phyloP scores from a whole-genome alignment of 177 flowering plant genomes.

The Vitis hybrid region DNA sequence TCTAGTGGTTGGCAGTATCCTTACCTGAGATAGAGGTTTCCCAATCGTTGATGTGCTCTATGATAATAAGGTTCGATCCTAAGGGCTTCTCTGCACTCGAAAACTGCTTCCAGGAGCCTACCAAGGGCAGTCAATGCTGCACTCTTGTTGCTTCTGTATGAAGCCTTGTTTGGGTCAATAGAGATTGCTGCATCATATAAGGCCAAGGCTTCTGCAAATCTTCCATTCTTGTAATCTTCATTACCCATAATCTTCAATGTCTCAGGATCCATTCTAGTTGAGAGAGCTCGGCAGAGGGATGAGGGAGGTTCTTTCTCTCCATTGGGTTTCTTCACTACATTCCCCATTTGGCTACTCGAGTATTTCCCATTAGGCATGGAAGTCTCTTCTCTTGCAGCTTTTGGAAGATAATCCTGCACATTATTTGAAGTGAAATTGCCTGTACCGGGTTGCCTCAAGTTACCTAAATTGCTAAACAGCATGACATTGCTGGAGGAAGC shows the following conservation, averaged over 20 bases:
- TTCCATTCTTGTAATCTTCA: slow-evolving; percentile 79
- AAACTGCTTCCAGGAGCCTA: slow-evolving; percentile 69
- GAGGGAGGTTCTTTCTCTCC: slow-evolving; percentile 24
- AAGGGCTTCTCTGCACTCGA: slow-evolving; percentile 83
- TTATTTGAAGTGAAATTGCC: slow-evolving; percentile 15
- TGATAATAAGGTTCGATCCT: slow-evolving; percentile 67
- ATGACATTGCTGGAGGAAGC: slow-evolving; percentile 90
- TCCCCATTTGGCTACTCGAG: slow-evolving; percentile 39
- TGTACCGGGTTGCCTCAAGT: slow-evolving; percentile 49
- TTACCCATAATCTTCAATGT: slow-evolving; percentile 71
- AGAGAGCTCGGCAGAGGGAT: slow-evolving; percentile 59
- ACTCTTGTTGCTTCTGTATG: slow-evolving; percentile 74
- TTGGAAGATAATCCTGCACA: slow-evolving; percentile 42
- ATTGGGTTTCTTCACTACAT: slow-evolving; percentile 34
- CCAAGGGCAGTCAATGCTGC: slow-evolving; percentile 80
- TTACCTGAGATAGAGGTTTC: slow-evolving; percentile 73
- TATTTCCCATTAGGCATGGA: slow-evolving; percentile 22
- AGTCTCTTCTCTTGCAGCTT: slow-evolving; percentile 30
- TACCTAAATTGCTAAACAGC: slow-evolving; percentile 75
- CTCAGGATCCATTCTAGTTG: slow-evolving; percentile 68
- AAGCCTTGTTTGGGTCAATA: slow-evolving; percentile 61
- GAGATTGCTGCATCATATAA: slow-evolving; percentile 77
- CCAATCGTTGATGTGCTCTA: slow-evolving; percentile 81
- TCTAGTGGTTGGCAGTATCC: neutral
- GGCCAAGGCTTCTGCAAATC: slow-evolving; percentile 71